phyloP scores from a whole-genome alignment of 805 yeast species.

The Kodamaea nitidulidarum region DNA sequence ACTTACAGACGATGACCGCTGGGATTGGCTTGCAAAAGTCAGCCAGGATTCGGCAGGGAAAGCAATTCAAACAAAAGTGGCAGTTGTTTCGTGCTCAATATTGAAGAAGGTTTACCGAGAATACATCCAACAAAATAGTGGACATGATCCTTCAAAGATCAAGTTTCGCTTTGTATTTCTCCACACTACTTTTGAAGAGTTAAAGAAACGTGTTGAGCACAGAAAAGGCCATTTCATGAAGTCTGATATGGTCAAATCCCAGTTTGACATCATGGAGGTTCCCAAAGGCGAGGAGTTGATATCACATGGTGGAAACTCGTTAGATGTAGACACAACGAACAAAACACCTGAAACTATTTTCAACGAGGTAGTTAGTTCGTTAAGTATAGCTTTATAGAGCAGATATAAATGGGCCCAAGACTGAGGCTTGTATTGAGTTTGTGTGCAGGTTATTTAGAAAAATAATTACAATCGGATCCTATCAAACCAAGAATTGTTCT shows the following conservation, averaged over 20 bases:
- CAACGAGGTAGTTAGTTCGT: constrained; percentile 14
- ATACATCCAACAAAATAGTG: constrained; percentile 38
- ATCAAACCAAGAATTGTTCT: too few relatives aligned
- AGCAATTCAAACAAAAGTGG: constrained; percentile 18
- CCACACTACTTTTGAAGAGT: constrained; percentile 57
- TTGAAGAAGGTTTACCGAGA: constrained; percentile 73
- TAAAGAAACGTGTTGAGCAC: constrained; percentile 54
- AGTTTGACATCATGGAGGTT: constrained; percentile 67
- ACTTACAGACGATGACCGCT: constrained; percentile 82
- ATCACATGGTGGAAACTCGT: constrained; percentile 33
- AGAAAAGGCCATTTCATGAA: constrained; percentile 86
- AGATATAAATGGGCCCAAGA: not conserved
- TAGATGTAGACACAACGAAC: constrained; percentile 32
- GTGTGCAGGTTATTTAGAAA: not conserved
- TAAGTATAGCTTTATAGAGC: constrained; percentile 3
- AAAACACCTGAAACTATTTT: constrained; percentile 27
- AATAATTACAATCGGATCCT: too few relatives aligned
- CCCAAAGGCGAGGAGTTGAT: constrained; percentile 47
- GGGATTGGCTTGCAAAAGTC: constrained; percentile 76
- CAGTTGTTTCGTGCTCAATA: constrained; percentile 81
- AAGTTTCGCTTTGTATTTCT: constrained; percentile 62
- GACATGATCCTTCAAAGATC: constrained; percentile 18
- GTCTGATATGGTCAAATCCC: constrained; percentile 75
- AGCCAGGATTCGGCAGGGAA: constrained; percentile 31
- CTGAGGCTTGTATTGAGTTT: not conserved